Conservation (phyloP, 228 moss, liverwort and hornwort genomes). For the Sphagnum fallax region DNA sequence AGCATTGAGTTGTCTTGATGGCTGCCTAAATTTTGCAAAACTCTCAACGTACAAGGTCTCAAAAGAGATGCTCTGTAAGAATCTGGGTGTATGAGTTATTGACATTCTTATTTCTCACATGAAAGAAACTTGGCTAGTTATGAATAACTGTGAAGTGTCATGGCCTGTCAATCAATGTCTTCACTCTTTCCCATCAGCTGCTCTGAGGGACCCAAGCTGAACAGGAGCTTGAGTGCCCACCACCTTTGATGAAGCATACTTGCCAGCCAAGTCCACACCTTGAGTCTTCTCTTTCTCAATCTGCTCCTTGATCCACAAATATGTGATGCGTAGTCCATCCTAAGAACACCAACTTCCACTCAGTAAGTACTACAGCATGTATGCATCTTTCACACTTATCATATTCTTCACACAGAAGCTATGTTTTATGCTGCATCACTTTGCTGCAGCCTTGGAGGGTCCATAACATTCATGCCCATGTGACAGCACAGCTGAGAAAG, state of each 20-base stretch:
- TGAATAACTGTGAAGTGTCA: background rate
- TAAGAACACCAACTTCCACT: constrained; percentile 3
- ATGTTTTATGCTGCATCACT: background rate
- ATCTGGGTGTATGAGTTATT: too few relatives aligned
- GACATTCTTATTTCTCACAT: too few relatives aligned
- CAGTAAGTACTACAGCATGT: background rate
- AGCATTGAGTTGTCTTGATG: too few relatives aligned
- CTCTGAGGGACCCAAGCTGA: constrained; percentile 68
- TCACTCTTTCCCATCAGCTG: constrained; percentile 72
- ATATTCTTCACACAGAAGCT: background rate
- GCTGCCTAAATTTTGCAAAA: too few relatives aligned
- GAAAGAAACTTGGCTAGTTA: too few relatives aligned
- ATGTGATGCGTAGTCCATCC: constrained; percentile 75
- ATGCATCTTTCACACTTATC: background rate
- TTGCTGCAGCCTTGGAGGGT: too few relatives aligned
- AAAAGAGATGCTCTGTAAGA: too few relatives aligned
- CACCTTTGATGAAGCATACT: constrained; percentile 71
- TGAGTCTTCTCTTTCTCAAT: constrained; percentile 41
- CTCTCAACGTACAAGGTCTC: too few relatives aligned
- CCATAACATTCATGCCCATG: background rate
- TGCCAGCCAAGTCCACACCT: constrained; percentile 29
- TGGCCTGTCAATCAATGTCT: background rate
- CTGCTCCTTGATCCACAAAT: constrained; percentile 85
- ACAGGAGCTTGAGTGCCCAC: constrained; percentile 94
- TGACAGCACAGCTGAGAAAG: background rate